A percentile compares a stretch with the other conserved stretches of the same genome.
Conservation (phyloP, 176 grass and related monocot species). For the Musa troglodytarum region DNA sequence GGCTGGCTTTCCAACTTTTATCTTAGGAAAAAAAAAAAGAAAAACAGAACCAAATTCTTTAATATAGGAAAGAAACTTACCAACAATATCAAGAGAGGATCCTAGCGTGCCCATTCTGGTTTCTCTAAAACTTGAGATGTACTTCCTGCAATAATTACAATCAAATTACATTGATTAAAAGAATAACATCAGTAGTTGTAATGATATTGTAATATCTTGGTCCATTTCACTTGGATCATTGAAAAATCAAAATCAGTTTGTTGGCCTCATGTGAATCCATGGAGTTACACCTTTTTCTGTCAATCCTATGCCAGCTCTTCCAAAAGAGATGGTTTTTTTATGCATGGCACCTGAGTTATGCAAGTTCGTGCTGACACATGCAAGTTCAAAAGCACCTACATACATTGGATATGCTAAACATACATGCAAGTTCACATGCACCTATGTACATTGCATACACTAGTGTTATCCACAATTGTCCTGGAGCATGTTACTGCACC, state of each 20-base stretch:
- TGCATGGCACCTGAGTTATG: too few relatives aligned
- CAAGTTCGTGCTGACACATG: too few relatives aligned
- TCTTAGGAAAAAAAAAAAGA: conserved; percentile 1
- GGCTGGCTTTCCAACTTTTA: too few relatives aligned
- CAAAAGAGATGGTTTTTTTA: neutral
- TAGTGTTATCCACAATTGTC: too few relatives aligned
- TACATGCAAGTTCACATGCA: too few relatives aligned
- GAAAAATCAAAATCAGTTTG: neutral
- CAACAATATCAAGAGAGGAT: conserved; percentile 65
- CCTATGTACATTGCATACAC: too few relatives aligned
- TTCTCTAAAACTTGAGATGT: conserved; percentile 77
- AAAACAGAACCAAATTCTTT: neutral
- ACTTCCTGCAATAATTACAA: conserved; percentile 48
- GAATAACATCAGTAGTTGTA: neutral
- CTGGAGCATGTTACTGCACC: too few relatives aligned
- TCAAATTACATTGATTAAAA: conserved; percentile 2
- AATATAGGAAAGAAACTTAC: conserved; percentile 32
- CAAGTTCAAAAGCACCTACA: too few relatives aligned
- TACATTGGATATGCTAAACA: too few relatives aligned
- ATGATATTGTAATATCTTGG: neutral
- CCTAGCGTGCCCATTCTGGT: conserved; percentile 47
- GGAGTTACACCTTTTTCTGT: neutral
- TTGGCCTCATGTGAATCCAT: neutral
- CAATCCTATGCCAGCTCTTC: neutral
- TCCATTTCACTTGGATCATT: too few relatives aligned